These are phyloP conservation scores for Phragmites australis DNA, from an alignment of 176 grass and related monocot species.

Conservation along the genomic window DNA sequence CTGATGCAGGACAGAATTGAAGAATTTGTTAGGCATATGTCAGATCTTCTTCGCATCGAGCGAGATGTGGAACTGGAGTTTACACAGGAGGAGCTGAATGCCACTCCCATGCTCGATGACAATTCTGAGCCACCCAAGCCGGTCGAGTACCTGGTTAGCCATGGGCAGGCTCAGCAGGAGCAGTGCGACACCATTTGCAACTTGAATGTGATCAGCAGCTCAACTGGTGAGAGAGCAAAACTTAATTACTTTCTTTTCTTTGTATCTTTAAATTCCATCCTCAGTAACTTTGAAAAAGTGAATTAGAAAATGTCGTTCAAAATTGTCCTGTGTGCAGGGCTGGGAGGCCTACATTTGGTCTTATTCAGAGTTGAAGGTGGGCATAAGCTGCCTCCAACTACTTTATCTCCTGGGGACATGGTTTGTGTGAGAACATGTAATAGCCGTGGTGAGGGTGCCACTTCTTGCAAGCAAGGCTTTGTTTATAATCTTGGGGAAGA, in stretches of 20 bases:
- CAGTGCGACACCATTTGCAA: slow-evolving; percentile 94
- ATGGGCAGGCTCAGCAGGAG: slow-evolving; percentile 85
- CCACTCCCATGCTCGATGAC: slow-evolving; percentile 58
- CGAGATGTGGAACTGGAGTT: slow-evolving; percentile 89
- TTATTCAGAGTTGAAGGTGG: slow-evolving; percentile 87
- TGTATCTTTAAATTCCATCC: slow-evolving; percentile 4
- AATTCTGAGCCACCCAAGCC: slow-evolving; percentile 55
- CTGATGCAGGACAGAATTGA: slow-evolving; percentile 74
- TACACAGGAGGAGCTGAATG: slow-evolving; percentile 88
- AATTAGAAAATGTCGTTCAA: neutral
- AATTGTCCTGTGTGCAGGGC: slow-evolving; percentile 43
- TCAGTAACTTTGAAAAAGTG: neutral
- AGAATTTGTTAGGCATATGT: slow-evolving; percentile 76
- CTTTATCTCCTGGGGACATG: slow-evolving; percentile 86
- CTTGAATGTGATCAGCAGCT: slow-evolving; percentile 83
- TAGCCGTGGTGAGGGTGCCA: slow-evolving; percentile 63
- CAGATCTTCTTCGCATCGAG: slow-evolving; percentile 72
- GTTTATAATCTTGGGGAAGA: slow-evolving; percentile 88
- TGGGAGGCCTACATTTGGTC: slow-evolving; percentile 91
- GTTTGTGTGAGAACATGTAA: slow-evolving; percentile 95
- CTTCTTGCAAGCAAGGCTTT: slow-evolving; percentile 94
- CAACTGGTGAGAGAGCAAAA: slow-evolving; percentile 64
- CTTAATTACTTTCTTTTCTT: slow-evolving; percentile 11
- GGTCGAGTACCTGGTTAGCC: slow-evolving; percentile 86
- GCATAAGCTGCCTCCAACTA: slow-evolving; percentile 86